Base-by-base conservation (phyloP, 2,329 filamentous ascomycete species). In the Phaeophleospora eucalypticola region DNA sequence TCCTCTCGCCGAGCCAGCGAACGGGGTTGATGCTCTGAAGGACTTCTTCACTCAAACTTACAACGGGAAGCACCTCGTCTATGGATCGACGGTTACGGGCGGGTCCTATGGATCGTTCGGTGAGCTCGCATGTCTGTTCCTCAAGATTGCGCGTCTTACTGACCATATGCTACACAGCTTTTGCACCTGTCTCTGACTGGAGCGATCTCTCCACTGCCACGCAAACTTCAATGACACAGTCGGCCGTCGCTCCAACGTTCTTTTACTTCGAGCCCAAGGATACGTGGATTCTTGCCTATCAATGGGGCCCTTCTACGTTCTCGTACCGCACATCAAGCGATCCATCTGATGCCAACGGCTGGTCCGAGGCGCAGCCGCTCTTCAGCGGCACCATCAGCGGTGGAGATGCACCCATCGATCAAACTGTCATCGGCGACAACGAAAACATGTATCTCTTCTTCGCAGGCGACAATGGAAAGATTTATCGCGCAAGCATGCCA, bases 381-480 rank as follows among this genome's bases (percentile, higher is more conserved):
- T 84, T 81, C 67, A 66, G 72, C 0, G 80, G 81, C 10, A 71
- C 60, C 16, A 78, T 84, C 56, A 61, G 70, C 0, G 71, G 59
- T 45, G 60, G 64, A 63, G 81, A 76, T 0, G 79, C 79, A 0
- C 60, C 70, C 9, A 84, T 86, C 50, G 81, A 85, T 63, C 80
- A 83, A 65, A 79, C 80, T 0, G 53, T 84, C 46, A 84, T 85
- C 52, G 80, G 78, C 34, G 82, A 85, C 62, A 65, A 65, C 59
- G 65, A 61, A 4, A 76, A 77, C 65, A 83, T 84, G 79, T 84
- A 84, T 56, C 69, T 86, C 3, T 86, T 85, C 75, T 85, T 84
- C 56, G 72, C 74, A 0, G 82, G 80, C 6, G 82, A 86, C 65
- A 83, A 85, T 52, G 82, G 82, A 62, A 76, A 75, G 37, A 81